These are phyloP conservation scores for Clitocybe nebularis DNA, from an alignment of 1,284 basidiomycete species.

Conservation along the genomic window DNA sequence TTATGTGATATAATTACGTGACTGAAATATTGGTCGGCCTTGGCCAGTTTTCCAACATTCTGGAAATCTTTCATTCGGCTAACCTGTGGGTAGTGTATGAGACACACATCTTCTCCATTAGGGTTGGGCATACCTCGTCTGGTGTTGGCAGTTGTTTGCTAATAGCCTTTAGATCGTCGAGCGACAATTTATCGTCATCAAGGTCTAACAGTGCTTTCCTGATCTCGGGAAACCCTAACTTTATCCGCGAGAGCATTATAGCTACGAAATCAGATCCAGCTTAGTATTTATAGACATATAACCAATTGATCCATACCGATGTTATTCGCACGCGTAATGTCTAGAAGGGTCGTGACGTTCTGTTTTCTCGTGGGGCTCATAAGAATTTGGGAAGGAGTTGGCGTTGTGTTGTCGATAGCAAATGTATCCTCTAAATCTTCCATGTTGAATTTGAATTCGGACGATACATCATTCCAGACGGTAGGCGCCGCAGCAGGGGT, in stretches of 20 bases:
- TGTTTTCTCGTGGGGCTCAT: slow-evolving; percentile 49
- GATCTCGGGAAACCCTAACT: slow-evolving; percentile 60
- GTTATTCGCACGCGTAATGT: slow-evolving; percentile 83
- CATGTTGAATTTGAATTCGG: slow-evolving; percentile 48
- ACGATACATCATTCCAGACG: slow-evolving; percentile 66
- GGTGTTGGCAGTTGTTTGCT: slow-evolving; percentile 69
- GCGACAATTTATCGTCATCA: slow-evolving; percentile 60
- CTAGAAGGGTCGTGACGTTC: slow-evolving; percentile 66
- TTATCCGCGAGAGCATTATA: slow-evolving; percentile 79
- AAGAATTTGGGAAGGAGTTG: slow-evolving; percentile 38
- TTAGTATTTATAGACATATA: too few relatives aligned
- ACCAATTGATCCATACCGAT: slow-evolving; percentile 47
- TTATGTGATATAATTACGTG: slow-evolving; percentile 44
- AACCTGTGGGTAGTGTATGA: too few relatives aligned
- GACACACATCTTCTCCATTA: too few relatives aligned
- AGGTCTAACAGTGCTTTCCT: slow-evolving; percentile 64
- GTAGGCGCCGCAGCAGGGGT: slow-evolving; percentile 43
- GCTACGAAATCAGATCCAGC: slow-evolving; percentile 40
- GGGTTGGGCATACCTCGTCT: slow-evolving; percentile 69
- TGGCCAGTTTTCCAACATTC: slow-evolving; percentile 68
- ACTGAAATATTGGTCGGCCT: slow-evolving; percentile 82
- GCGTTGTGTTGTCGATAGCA: slow-evolving; percentile 48
- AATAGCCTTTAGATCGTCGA: slow-evolving; percentile 74
- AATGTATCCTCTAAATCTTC: slow-evolving; percentile 77
- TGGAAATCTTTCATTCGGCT: slow-evolving; percentile 62